phyloP scores from a whole-genome alignment of 202 grass and related monocot genomes.

The Cymbopogon flexuosus region DNA sequence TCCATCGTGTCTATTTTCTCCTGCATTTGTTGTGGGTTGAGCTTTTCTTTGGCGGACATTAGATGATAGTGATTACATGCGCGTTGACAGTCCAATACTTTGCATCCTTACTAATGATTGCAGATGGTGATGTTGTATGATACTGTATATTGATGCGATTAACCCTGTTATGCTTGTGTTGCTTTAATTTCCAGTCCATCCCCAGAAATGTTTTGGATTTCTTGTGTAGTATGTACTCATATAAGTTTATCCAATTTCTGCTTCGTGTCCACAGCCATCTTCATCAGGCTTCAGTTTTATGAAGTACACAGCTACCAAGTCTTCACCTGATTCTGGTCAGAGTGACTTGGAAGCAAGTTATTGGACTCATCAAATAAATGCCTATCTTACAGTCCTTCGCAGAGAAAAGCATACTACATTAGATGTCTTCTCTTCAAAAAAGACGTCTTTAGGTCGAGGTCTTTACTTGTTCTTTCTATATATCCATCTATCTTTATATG shows the following conservation, averaged over 20 bases:
- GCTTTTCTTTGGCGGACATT: background rate
- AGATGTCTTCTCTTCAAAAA: slow-evolving; percentile 43
- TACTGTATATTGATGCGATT: background rate
- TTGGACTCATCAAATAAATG: slow-evolving; percentile 60
- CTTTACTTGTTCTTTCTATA: slow-evolving; percentile 12
- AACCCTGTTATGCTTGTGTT: slow-evolving; percentile 1
- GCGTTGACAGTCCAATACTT: background rate
- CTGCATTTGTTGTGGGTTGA: background rate
- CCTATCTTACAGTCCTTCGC: slow-evolving; percentile 45
- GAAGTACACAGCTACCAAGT: slow-evolving; percentile 41
- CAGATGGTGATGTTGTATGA: slow-evolving; percentile 26
- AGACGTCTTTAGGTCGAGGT: slow-evolving; percentile 47
- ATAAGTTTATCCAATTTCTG: slow-evolving; percentile 26
- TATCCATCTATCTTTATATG: slow-evolving; percentile 17
- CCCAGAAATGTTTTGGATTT: slow-evolving; percentile 19
- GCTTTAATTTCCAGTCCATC: background rate
- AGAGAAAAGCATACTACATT: slow-evolving; percentile 46
- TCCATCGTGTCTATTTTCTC: background rate
- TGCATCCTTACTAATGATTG: background rate
- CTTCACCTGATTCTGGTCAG: slow-evolving; percentile 21
- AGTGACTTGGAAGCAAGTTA: slow-evolving; percentile 33
- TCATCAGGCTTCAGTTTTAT: slow-evolving; percentile 49
- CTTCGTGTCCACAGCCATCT: slow-evolving; percentile 41
- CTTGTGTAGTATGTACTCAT: slow-evolving; percentile 1
- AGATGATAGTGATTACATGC: background rate